Evolutionary conservation across 1,284 basidiomycete genomes (phyloP), one percentile per base, ranked within the genome.

Genomic region (Fomitopsis schrenkii): DNA sequence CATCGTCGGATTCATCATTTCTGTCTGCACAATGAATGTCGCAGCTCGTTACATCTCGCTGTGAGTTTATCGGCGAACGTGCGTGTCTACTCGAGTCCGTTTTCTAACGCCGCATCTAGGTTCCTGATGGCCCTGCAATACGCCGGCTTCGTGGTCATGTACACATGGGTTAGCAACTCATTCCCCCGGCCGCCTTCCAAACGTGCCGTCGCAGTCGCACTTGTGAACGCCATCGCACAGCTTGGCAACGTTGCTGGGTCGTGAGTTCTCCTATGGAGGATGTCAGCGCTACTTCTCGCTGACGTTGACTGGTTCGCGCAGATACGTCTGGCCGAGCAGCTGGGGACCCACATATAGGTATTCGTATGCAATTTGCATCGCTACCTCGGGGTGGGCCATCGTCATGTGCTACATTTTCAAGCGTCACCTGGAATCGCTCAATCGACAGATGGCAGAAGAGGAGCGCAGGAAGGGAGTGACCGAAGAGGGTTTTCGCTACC

Each of bases 81-180:
- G 52, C 52, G 52, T 17, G 15, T 38, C 35, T 54, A 8, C 12
- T 17, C 19, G 35, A 40, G 35, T n/a, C n/a, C 9, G 28, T 15
- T 56, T 14, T 45, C 59, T 42, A 26, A 46, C n/a, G 9, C 53
- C 19, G 19, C 26, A 19, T 42, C 14, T 12, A 90, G 89, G 38
- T 91, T 93, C 72, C 74, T 93, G 56, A 90, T 91, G 86, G 86
- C 89, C 7, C 86, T 88, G 63, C 85, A 85, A 0, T 91, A 90
- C 68, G 80, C 86, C 3, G 89, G 83, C 1, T 89, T 88, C 71
- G 83, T 91, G 57, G 79, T 82, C 52, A 83, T 89, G 64, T 80
- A 85, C 63, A 83, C 90, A 0, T 94, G 91, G 91, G 80, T 86
- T 44, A 87, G 84, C 67, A 87, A 87, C 64, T 84, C 86, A 5